Evolutionary conservation across 2,329 filamentous ascomycete species (phyloP).

Genomic region (Neonectria sp.): DNA sequence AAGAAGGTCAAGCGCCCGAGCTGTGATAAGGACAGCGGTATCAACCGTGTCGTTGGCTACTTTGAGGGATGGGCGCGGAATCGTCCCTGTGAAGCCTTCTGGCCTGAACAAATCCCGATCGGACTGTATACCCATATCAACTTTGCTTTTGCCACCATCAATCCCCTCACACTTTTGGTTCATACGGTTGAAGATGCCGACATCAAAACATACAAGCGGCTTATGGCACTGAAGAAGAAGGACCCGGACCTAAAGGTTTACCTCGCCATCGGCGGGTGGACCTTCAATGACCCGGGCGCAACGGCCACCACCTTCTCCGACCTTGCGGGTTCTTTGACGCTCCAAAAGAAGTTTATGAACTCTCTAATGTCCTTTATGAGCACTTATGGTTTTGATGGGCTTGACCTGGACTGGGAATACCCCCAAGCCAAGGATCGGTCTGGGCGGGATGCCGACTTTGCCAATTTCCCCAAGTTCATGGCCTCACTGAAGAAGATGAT

Average conservation of each 20-base stretch:
- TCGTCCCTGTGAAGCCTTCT: constrained; percentile 20
- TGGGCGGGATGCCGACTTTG: constrained; percentile 54
- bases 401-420: constrained; percentile 49
- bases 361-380: constrained; percentile 33
- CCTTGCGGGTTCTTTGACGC: neutral
- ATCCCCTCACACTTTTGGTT: constrained; percentile 1
- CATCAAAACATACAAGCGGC: neutral
- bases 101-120: constrained; percentile 22
- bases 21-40: constrained; percentile 9
- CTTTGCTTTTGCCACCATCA: constrained; percentile 32
- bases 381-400: constrained; percentile 41
- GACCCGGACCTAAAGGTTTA: constrained; percentile 52
- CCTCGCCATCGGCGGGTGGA: constrained; percentile 60
- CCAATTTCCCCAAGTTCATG: constrained; percentile 51
- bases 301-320: constrained; percentile 45
- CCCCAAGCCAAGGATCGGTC: constrained; percentile 54
- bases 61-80: constrained; percentile 20
- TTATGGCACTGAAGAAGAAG: constrained; percentile 46
- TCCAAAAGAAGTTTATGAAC: constrained; percentile 9
- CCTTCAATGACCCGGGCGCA: constrained; percentile 55
- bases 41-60: constrained; percentile 26
- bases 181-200: neutral
- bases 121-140: constrained; percentile 30
- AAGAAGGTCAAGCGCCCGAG: constrained; percentile 14
- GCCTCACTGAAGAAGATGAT: constrained; percentile 41